Conservation (phyloP, 805 yeast species). For the Pachysolen tannophilus region DNA sequence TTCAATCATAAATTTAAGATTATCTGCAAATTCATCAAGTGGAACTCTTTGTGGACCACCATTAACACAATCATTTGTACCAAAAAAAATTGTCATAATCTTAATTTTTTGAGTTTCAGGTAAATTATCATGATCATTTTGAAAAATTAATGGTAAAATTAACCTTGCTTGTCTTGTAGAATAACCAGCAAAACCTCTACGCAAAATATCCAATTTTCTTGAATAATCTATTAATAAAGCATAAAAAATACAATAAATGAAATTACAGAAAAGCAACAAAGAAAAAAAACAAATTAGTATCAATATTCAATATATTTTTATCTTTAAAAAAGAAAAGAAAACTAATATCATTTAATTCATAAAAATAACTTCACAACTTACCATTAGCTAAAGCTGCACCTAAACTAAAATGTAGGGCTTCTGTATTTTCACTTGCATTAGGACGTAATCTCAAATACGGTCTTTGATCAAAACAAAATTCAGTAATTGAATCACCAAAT, state of each 20-base stretch:
- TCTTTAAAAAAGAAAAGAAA: too few relatives aligned
- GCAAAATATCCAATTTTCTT: conserved; percentile 58
- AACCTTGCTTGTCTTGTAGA: conserved; percentile 51
- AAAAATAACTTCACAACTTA: conserved; percentile 1
- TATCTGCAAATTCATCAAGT: conserved; percentile 38
- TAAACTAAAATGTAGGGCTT: conserved; percentile 28
- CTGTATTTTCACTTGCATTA: conserved; percentile 1
- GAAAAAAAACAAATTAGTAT: too few relatives aligned
- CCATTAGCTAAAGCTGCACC: conserved; percentile 22
- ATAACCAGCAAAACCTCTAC: conserved; percentile 76
- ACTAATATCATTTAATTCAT: too few relatives aligned
- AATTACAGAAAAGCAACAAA: background rate
- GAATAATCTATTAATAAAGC: conserved; percentile 25
- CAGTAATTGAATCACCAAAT: conserved; percentile 69
- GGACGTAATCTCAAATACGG: conserved; percentile 16
- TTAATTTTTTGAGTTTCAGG: conserved; percentile 25
- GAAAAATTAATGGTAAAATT: conserved; percentile 41
- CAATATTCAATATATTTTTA: too few relatives aligned
- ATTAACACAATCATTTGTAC: conserved; percentile 66
- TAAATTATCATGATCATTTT: conserved; percentile 32
- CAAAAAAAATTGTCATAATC: conserved; percentile 57
- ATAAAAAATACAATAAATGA: background rate
- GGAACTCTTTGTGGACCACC: conserved; percentile 44
- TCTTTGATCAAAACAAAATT: conserved; percentile 35
- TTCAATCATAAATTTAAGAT: conserved; percentile 35